Evolutionary conservation across 2,329 filamentous ascomycete genomes (phyloP).

Genomic region (Pseudogymnoascus sp.): DNA sequence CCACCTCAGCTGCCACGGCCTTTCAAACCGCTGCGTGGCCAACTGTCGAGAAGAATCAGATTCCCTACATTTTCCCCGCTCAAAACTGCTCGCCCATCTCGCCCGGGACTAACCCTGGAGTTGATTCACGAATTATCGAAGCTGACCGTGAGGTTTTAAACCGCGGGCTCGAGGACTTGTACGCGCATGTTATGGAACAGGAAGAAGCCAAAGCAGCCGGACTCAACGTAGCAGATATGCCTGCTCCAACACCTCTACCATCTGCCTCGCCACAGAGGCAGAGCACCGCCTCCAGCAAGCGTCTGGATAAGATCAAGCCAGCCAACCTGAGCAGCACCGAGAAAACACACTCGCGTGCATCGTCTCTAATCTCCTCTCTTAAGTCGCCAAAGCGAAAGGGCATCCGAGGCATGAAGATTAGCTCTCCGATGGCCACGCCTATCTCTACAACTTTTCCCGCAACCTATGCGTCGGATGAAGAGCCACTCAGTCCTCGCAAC

Average conservation of each 20-base stretch:
- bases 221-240: slow-evolving; percentile 38
- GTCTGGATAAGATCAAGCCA: slow-evolving; percentile 38
- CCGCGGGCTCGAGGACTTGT: slow-evolving; percentile 80
- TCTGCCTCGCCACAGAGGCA: slow-evolving; percentile 22
- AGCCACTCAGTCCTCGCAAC: slow-evolving; percentile 46
- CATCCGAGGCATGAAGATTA: slow-evolving; percentile 45
- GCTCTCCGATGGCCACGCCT: slow-evolving; percentile 57
- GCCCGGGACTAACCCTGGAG: slow-evolving; percentile 49
- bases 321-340: slow-evolving; percentile 32
- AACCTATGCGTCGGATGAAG: slow-evolving; percentile 47
- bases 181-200: slow-evolving; percentile 85
- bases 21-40: slow-evolving; percentile 43
- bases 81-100: slow-evolving; percentile 14
- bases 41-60: slow-evolving; percentile 32
- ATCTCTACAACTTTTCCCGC: slow-evolving; percentile 51
- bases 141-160: slow-evolving; percentile 68
- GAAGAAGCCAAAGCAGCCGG: slow-evolving; percentile 60
- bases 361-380: slow-evolving; percentile 52
- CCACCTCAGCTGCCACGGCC: slow-evolving; percentile 23
- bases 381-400: slow-evolving; percentile 42
- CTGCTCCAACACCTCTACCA: slow-evolving; percentile 24
- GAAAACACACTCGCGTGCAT: slow-evolving; percentile 47
- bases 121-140: slow-evolving; percentile 70
- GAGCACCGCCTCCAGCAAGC: slow-evolving; percentile 35
- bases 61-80: slow-evolving; percentile 39